Conservation (phyloP, 495 filamentous ascomycete genomes). For the Neurospora tetrasperma region DNA sequence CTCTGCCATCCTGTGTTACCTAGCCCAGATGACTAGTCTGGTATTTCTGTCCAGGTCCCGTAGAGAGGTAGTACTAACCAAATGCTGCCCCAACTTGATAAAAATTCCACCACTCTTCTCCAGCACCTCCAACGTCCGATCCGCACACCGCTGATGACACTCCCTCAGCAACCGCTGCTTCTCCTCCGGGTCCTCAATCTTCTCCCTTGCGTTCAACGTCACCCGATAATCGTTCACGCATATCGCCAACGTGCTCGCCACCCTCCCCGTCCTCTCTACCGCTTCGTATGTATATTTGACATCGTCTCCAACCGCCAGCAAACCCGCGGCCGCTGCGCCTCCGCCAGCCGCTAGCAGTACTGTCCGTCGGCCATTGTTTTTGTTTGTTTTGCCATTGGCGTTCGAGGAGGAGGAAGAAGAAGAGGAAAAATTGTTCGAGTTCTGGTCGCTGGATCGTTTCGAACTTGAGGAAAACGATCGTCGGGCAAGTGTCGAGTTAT, state of each 20-base stretch:
- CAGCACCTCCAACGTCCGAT: slow-evolving; percentile 69
- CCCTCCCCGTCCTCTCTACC: slow-evolving; percentile 66
- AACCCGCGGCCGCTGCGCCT: slow-evolving; percentile 46
- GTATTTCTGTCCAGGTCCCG: not conserved
- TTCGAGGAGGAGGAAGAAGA: not conserved
- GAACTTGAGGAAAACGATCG: slow-evolving; percentile 5
- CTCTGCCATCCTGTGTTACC: too few relatives aligned
- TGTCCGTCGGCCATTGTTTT: slow-evolving; percentile 6
- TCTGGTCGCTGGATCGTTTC: slow-evolving; percentile 1
- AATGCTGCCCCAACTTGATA: slow-evolving; percentile 93
- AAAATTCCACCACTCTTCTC: slow-evolving; percentile 97
- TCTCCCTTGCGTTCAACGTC: slow-evolving; percentile 59
- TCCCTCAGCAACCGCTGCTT: slow-evolving; percentile 56
- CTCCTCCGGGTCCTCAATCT: slow-evolving; percentile 45
- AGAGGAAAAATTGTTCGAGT: slow-evolving; percentile 18
- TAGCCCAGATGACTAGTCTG: too few relatives aligned
- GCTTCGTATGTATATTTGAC: slow-evolving; percentile 63
- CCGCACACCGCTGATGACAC: slow-evolving; percentile 88
- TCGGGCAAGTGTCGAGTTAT: slow-evolving; percentile 14
- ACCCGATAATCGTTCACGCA: slow-evolving; percentile 92
- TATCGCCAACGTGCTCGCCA: slow-evolving; percentile 62
- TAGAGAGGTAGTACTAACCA: slow-evolving; percentile 35
- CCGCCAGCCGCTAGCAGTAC: slow-evolving; percentile 27
- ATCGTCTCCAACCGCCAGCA: slow-evolving; percentile 59
- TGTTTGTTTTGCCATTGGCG: slow-evolving; percentile 2